Evolutionary conservation across 306 rosid genomes (phyloP).

Genomic region (Hippophae gyantsensis): DNA sequence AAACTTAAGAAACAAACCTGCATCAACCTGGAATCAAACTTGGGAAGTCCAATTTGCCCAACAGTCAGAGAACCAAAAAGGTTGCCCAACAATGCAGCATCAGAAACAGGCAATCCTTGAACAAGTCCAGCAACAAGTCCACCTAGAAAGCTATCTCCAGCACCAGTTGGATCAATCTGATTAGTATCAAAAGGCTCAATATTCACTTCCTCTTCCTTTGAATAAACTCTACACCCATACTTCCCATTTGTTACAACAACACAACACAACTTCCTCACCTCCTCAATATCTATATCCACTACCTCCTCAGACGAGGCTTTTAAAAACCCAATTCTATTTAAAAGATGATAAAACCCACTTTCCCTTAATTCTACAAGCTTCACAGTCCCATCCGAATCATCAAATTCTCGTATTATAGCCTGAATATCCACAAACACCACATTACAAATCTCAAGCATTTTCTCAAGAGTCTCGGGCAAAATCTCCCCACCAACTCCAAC

Average conservation of each 20-base stretch:
- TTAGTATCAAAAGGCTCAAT: constrained; percentile 47
- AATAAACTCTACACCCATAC: constrained; percentile 57
- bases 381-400: constrained; percentile 53
- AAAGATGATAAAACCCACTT: constrained; percentile 55
- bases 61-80: constrained; percentile 84
- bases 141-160: constrained; percentile 86
- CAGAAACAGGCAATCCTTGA: constrained; percentile 59
- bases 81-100: constrained; percentile 87
- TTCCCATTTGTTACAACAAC: constrained; percentile 86
- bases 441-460: constrained; percentile 54
- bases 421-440: constrained; percentile 72
- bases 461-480: constrained; percentile 64
- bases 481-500: constrained; percentile 92
- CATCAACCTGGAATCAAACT: constrained; percentile 39
- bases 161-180: constrained; percentile 93
- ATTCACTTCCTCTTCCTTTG: constrained; percentile 34
- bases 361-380: constrained; percentile 57
- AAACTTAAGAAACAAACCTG: constrained; percentile 46
- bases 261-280: constrained; percentile 58
- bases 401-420: constrained; percentile 65
- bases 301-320: constrained; percentile 88
- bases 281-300: constrained; percentile 51
- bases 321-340: constrained; percentile 58
- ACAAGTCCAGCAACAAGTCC: constrained; percentile 69
- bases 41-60: constrained; percentile 64